A percentile compares a stretch with the other conserved stretches of the same genome.
Evolutionary conservation across 192 early-diverging fungal species (phyloP).

Genomic region (Cetraspora pellucida): DNA sequence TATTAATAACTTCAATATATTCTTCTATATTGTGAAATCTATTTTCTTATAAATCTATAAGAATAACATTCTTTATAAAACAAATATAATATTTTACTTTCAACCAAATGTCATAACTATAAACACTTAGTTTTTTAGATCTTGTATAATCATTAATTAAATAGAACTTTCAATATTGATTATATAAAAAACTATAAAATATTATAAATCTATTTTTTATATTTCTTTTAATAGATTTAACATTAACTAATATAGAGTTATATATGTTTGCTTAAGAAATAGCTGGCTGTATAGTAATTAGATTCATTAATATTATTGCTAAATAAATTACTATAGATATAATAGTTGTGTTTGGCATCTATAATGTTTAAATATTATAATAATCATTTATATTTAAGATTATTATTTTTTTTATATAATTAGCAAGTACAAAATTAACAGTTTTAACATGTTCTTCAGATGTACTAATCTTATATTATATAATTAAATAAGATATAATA

Average conservation of each 20-base stretch:
- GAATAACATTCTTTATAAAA: neutral
- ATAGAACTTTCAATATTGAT: neutral
- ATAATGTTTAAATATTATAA: too few relatives aligned
- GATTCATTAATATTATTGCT: neutral
- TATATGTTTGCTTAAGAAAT: neutral
- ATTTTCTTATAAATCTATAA: neutral
- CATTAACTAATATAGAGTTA: neutral
- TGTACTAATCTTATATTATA: neutral
- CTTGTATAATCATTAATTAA: neutral
- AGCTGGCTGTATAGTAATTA: neutral
- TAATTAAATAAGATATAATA: neutral
- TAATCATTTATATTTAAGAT: neutral
- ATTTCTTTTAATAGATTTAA: neutral
- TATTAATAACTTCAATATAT: neutral
- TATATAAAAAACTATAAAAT: neutral
- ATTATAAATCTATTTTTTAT: neutral
- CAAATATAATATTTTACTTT: neutral
- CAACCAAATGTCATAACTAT: too few relatives aligned
- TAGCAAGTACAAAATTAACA: neutral
- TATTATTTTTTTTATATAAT: neutral
- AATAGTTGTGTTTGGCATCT: neutral
- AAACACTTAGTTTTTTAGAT: too few relatives aligned
- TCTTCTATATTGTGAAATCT: neutral
- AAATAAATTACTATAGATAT: neutral
- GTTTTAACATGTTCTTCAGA: neutral